Percentiles rank a stretch among this genome's conserved stretches.
Evolutionary conservation across 1,284 basidiomycete genomes (phyloP).

Genomic region (Thecaphora thlaspeos): DNA sequence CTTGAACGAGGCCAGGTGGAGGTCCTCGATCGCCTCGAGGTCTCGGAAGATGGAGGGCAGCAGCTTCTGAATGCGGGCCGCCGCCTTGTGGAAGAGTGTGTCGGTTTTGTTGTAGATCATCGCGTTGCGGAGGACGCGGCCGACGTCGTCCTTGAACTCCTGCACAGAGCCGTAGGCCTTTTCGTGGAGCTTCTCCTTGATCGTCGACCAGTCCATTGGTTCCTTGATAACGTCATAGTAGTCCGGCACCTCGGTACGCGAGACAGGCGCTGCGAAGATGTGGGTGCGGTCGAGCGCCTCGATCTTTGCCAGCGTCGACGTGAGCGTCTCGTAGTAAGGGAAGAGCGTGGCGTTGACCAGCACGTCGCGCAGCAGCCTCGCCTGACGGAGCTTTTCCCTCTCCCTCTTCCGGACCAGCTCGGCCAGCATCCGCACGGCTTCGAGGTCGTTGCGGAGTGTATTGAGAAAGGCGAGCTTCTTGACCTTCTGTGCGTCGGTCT

Average conservation of each 20-base stretch:
- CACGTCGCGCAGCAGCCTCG: conserved; percentile 70
- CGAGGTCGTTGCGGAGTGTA: conserved; percentile 74
- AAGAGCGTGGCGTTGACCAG: conserved; percentile 60
- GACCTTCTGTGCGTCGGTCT: conserved; percentile 64
- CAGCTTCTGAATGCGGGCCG: conserved; percentile 69
- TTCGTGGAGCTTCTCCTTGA: conserved; percentile 65
- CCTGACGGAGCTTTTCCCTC: conserved; percentile 74
- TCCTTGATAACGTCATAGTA: conserved; percentile 83
- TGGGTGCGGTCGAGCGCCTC: conserved; percentile 33
- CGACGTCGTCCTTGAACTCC: conserved; percentile 78
- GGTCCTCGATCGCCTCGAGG: conserved; percentile 59
- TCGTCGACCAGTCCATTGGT: conserved; percentile 86
- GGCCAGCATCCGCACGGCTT: conserved; percentile 70
- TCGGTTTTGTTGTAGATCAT: conserved; percentile 79
- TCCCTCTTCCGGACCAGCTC: conserved; percentile 79
- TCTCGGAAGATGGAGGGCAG: conserved; percentile 62
- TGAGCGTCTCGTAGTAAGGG: conserved; percentile 23
- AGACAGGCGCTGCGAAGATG: conserved; percentile 58
- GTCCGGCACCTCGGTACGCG: conserved; percentile 76
- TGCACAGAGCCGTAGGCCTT: conserved; percentile 75
- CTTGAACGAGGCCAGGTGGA: conserved; percentile 10
- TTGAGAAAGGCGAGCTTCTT: conserved; percentile 69
- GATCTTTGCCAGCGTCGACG: conserved; percentile 15
- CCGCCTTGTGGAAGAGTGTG: conserved; percentile 72
- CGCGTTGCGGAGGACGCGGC: conserved; percentile 82